Percentiles rank a stretch among this genome's conserved stretches.
phyloP scores from a whole-genome alignment of 129 eudicot species.

The Saposhnikovia divaricata region DNA sequence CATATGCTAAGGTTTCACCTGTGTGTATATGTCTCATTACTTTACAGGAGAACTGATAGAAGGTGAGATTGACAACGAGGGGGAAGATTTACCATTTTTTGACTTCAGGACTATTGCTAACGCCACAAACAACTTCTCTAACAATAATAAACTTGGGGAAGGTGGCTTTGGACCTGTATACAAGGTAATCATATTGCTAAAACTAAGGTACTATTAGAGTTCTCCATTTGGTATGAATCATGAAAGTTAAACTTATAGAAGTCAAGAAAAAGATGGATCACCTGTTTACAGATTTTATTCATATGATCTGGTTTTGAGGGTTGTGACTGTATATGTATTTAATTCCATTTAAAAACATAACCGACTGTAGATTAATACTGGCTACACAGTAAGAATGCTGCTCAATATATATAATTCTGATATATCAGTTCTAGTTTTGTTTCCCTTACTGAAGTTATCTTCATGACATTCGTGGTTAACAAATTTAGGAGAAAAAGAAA shows the following conservation, averaged over 20 bases:
- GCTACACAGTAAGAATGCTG: no score
- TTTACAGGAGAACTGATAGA: neutral
- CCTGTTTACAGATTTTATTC: neutral
- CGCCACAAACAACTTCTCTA: neutral
- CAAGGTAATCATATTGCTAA: neutral
- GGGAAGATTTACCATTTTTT: neutral
- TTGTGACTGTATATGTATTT: neutral
- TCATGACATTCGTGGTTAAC: neutral
- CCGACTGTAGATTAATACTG: neutral
- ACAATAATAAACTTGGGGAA: neutral
- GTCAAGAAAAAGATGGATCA: no score
- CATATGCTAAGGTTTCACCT: neutral
- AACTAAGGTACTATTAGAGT: neutral
- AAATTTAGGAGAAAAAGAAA: neutral
- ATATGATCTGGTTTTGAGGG: neutral
- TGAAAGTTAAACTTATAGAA: no score
- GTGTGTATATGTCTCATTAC: neutral
- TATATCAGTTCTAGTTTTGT: no score
- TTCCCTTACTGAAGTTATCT: neutral
- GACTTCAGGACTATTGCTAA: neutral
- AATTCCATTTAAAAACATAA: neutral
- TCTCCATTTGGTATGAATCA: neutral
- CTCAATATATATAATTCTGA: no score
- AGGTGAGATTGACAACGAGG: neutral
- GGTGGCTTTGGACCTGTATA: conserved; percentile 9